Evolutionary conservation across 805 yeast genomes (phyloP).

Genomic region (Nematodospora valgi): DNA sequence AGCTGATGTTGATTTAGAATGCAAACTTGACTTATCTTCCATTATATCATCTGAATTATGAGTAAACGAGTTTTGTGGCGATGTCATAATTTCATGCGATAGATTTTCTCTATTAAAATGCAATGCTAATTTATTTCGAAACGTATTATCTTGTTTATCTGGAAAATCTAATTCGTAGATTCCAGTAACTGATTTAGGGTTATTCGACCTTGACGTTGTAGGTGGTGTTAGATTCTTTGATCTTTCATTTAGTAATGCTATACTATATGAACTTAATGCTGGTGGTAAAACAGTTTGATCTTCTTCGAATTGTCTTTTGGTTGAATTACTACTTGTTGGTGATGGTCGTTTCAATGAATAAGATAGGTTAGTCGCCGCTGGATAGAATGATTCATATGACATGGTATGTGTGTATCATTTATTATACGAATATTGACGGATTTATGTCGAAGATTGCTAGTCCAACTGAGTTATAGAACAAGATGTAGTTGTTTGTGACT

Average conservation of each 20-base stretch:
- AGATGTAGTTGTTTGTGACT: too few relatives aligned
- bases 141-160: constrained; percentile 15
- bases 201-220: constrained; percentile 6
- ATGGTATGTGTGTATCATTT: too few relatives aligned
- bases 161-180: constrained; percentile 32
- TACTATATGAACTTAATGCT: constrained; percentile 54
- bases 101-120: constrained; percentile 25
- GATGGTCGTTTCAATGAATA: not conserved
- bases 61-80: too few relatives aligned
- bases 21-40: not conserved
- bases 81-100: too few relatives aligned
- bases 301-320: constrained; percentile 26
- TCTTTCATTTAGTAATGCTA: constrained; percentile 46
- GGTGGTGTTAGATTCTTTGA: constrained; percentile 7
- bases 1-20: constrained; percentile 11
- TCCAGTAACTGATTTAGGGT: constrained; percentile 20
- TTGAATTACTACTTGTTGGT: constrained; percentile 4
- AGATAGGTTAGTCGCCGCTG: too few relatives aligned
- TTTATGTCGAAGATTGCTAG: too few relatives aligned
- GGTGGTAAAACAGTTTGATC: constrained; percentile 58
- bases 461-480: too few relatives aligned
- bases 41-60: constrained; percentile 3
- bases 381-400: too few relatives aligned
- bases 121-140: constrained; percentile 30
- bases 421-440: too few relatives aligned